phyloP scores from a whole-genome alignment of 495 filamentous ascomycete species.

The Aspergillus ellipticus region DNA sequence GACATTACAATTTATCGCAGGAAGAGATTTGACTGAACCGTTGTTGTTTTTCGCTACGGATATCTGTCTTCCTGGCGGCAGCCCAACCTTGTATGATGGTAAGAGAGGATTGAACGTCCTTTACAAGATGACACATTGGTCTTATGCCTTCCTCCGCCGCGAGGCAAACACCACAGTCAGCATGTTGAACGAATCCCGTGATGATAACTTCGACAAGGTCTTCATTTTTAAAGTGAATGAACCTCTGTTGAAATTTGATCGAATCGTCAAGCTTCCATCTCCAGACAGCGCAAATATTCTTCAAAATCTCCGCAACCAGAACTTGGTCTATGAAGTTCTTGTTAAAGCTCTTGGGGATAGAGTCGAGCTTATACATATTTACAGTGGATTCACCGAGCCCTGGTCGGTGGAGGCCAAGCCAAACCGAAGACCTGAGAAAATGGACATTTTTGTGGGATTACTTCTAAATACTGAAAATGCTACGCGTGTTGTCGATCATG shows the following conservation, averaged over 20 bases:
- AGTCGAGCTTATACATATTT: slow-evolving; percentile 60
- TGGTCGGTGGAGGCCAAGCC: slow-evolving; percentile 34
- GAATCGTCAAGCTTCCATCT: slow-evolving; percentile 37
- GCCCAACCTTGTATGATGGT: slow-evolving; percentile 59
- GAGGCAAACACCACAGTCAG: slow-evolving; percentile 68
- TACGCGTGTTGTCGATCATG: slow-evolving; percentile 74
- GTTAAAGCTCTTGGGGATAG: slow-evolving; percentile 70
- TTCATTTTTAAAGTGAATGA: slow-evolving; percentile 74
- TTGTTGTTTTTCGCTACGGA: slow-evolving; percentile 47
- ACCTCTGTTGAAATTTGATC: slow-evolving; percentile 68
- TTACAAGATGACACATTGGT: slow-evolving; percentile 89
- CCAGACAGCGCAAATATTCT: slow-evolving; percentile 28
- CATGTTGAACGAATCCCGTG: slow-evolving; percentile 68
- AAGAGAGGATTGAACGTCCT: slow-evolving; percentile 72
- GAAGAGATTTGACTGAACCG: slow-evolving; percentile 64
- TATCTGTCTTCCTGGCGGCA: slow-evolving; percentile 27
- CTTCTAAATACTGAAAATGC: slow-evolving; percentile 67
- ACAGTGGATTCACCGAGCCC: slow-evolving; percentile 30
- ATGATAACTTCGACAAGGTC: slow-evolving; percentile 75
- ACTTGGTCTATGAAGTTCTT: slow-evolving; percentile 56
- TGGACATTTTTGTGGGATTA: slow-evolving; percentile 58
- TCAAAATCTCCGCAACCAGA: slow-evolving; percentile 28
- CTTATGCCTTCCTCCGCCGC: slow-evolving; percentile 64
- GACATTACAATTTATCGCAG: slow-evolving; percentile 75
- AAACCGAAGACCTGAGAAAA: slow-evolving; percentile 20